Percentiles rank a stretch among this genome's conserved stretches.
Evolutionary conservation across 768 basidiomycete genomes (phyloP).

Genomic region (Hypholoma fasciculare): DNA sequence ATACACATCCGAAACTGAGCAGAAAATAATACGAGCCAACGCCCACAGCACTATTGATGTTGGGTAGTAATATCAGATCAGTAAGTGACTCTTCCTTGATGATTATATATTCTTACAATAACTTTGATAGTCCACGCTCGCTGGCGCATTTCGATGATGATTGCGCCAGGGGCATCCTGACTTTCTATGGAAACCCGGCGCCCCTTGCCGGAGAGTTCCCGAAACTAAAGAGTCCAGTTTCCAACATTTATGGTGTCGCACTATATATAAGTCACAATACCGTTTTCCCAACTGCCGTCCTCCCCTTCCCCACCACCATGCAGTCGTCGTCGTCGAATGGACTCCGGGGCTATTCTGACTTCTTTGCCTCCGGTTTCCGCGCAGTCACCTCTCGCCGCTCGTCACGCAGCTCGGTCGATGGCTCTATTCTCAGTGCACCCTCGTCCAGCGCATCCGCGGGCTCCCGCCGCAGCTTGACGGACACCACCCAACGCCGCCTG

Average conservation of each 20-base stretch:
- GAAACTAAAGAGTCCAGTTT: background rate
- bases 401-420: slow-evolving; percentile 4
- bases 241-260: slow-evolving; percentile 4
- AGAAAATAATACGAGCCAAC: background rate
- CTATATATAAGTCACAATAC: background rate
- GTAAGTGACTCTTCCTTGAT: background rate
- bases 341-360: slow-evolving; percentile 25
- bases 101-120: background rate
- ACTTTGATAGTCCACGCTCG: background rate
- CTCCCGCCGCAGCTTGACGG: slow-evolving; percentile 7
- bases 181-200: slow-evolving; percentile 1
- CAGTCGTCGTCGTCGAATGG: background rate
- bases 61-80: background rate
- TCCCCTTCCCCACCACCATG: background rate
- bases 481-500: slow-evolving; percentile 20
- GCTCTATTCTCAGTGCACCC: slow-evolving; percentile 5
- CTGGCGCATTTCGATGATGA: background rate
- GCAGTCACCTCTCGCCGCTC: slow-evolving; percentile 30
- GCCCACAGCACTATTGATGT: background rate
- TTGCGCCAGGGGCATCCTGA: background rate
- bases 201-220: background rate
- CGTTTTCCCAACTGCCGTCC: background rate
- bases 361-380: slow-evolving; percentile 48
- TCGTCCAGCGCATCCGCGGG: slow-evolving; percentile 5
- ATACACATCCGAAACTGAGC: background rate